Base-by-base conservation (phyloP, 2,329 filamentous ascomycete genomes). In the Stagonosporopsis cucurbitacearum region DNA sequence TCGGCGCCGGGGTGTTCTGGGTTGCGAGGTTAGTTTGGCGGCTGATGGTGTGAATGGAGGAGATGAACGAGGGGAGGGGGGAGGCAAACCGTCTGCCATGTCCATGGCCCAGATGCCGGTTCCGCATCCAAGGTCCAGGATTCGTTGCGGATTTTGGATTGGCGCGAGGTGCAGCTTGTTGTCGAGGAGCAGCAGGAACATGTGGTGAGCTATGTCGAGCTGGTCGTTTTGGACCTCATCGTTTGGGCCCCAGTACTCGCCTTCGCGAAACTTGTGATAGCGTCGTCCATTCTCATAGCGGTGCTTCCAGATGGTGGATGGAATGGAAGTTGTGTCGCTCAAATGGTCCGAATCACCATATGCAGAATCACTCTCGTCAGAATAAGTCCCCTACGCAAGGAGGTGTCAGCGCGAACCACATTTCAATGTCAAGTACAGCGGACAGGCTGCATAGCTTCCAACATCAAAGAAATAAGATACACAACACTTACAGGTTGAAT, bases 241-340 rank as follows among this genome's bases (percentile, higher is more conserved):
- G 42, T 71, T 71, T 11, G 69, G 70, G 4, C 66, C 68, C 60
- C 69, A 67, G 58, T 72, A 72, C 35, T 68, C 68, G 45, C 68
- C 69, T 39, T 72, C 67, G 9, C 66, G 62, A 35, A 66, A 72
- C 36, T 67, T 67, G 54, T 73, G 68, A 55, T 74, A 74, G 4
- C 70, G 62, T 4, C 71, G 70, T 12, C 71, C 71, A 61, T 74
- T 69, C 33, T 69, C 68, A 22, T 65, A 71, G 35, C 69, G 68
- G 44, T 72, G 65, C 25, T 54, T 61, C 59, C 64, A 63, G 45
- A 74, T 73, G 30, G 63, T 68, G 6, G 66, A 70, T 1, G 68
- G 59, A 17, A 73, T 68, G 4, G 69, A 70, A 6, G 69, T 71
- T n/a, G 68, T 71, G 47, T 71, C 68, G 54, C 63, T 69, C 15